A percentile compares a stretch with the other conserved stretches of the same genome.
These are phyloP conservation scores for Leishmania amazonensis DNA, from an alignment of 208 protist genomes.

Conservation along the genomic window DNA sequence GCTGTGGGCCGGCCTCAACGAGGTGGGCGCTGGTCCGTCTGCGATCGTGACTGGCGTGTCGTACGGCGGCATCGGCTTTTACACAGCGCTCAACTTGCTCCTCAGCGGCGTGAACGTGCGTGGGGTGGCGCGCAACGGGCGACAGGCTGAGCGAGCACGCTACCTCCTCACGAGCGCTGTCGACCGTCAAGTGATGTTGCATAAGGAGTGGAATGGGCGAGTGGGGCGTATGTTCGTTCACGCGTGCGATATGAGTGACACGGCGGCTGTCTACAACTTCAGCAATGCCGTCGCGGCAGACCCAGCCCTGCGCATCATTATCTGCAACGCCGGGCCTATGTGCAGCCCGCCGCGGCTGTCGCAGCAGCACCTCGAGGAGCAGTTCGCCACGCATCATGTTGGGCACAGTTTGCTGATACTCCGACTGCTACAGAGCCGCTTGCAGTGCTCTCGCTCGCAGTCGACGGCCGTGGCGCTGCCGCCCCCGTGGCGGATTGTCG, in stretches of 20 bases:
- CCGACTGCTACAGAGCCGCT: slow-evolving; percentile 27
- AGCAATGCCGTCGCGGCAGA: slow-evolving; percentile 43
- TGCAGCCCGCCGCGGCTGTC: slow-evolving; percentile 41
- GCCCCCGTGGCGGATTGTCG: slow-evolving; percentile 54
- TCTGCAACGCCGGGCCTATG: slow-evolving; percentile 55
- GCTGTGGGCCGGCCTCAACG: slow-evolving; percentile 58
- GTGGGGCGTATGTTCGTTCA: slow-evolving; percentile 50
- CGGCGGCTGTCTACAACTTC: slow-evolving; percentile 43
- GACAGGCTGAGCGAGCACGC: slow-evolving; percentile 31
- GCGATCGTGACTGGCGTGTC: slow-evolving; percentile 68
- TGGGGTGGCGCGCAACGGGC: slow-evolving; percentile 45
- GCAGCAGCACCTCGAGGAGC: slow-evolving; percentile 54
- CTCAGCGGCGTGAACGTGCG: slow-evolving; percentile 76
- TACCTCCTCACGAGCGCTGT: slow-evolving; percentile 48
- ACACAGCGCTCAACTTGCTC: slow-evolving; percentile 63
- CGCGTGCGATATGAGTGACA: slow-evolving; percentile 68
- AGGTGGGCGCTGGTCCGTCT: slow-evolving; percentile 35
- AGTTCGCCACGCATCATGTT: slow-evolving; percentile 61
- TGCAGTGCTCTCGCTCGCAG: slow-evolving; percentile 36
- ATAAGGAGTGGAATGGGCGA: slow-evolving; percentile 57
- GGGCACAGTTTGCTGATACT: slow-evolving; percentile 66
- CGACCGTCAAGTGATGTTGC: slow-evolving; percentile 57
- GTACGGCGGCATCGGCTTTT: slow-evolving; percentile 75
- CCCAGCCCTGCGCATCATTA: slow-evolving; percentile 52
- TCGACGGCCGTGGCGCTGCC: slow-evolving; percentile 15